Conservation (phyloP, 2,329 filamentous ascomycete species). For the Lithohypha guttulata region DNA sequence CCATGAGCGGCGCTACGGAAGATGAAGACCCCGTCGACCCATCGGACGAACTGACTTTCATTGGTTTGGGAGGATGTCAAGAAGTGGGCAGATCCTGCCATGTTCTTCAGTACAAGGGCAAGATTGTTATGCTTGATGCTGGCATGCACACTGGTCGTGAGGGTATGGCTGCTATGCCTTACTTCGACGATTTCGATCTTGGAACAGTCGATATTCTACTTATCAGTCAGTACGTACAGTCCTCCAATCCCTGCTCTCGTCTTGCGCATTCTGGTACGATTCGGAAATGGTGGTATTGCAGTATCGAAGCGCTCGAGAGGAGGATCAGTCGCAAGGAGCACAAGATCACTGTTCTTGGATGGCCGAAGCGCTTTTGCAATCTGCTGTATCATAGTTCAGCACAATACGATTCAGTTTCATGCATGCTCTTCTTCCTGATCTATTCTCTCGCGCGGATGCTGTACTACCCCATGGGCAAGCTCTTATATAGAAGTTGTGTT, state of each 20-base stretch:
- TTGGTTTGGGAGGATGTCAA: conserved; percentile 88
- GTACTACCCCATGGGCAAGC: too few species aligned
- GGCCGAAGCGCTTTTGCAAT: background rate
- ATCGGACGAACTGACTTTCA: conserved; percentile 85
- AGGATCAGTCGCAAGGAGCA: too few species aligned
- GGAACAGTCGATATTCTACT: conserved; percentile 94
- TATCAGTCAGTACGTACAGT: conserved; percentile 94
- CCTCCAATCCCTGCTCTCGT: too few species aligned
- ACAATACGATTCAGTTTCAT: conserved; percentile 21
- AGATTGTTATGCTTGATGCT: conserved; percentile 98
- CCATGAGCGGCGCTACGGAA: conserved; percentile 50
- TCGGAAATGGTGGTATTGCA: too few species aligned
- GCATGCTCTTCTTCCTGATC: conserved; percentile 5
- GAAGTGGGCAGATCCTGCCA: conserved; percentile 96
- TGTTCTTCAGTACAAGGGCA: conserved; percentile 97
- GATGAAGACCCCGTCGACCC: conserved; percentile 85
- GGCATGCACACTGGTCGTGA: conserved; percentile 81
- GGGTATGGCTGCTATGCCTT: conserved; percentile 82
- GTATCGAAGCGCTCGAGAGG: too few species aligned
- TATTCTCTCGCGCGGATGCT: conserved; percentile 1
- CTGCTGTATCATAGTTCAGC: conserved; percentile 10
- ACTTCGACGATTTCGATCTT: conserved; percentile 97
- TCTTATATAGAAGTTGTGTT: too few species aligned
- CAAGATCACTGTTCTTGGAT: background rate
- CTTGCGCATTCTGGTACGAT: too few species aligned